phyloP scores from a whole-genome alignment of 1,284 basidiomycete species.

The Malassezia arunalokei region DNA sequence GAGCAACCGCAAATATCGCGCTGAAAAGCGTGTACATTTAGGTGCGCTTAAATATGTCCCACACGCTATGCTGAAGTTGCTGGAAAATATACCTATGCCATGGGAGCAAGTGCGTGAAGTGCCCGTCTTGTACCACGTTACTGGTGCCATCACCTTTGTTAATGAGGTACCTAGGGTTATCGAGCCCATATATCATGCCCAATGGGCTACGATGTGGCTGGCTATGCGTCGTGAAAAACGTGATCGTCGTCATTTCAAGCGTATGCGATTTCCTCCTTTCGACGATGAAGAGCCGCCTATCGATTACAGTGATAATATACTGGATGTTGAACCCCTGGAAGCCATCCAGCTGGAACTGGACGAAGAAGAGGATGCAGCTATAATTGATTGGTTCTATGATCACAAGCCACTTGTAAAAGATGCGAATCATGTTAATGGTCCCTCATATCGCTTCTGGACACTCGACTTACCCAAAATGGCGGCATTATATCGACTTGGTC shows the following conservation, averaged over 20 bases:
- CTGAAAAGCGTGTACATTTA: conserved; percentile 96
- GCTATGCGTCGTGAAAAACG: conserved; percentile 98
- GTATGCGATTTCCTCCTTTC: conserved; percentile 99
- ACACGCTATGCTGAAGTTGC: conserved; percentile 95
- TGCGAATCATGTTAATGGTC: conserved; percentile 66
- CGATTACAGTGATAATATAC: conserved; percentile 66
- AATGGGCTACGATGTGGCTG: conserved; percentile 99
- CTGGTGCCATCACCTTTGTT: conserved; percentile 99
- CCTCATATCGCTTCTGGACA: conserved; percentile 86
- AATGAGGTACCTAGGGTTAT: conserved; percentile 95
- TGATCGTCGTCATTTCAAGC: conserved; percentile 96
- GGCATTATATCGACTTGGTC: conserved; percentile 86
- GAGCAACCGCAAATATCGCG: conserved; percentile 59
- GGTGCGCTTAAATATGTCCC: conserved; percentile 98
- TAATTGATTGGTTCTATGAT: conserved; percentile 98
- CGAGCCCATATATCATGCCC: conserved; percentile 94
- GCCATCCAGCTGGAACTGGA: conserved; percentile 96
- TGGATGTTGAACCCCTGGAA: conserved; percentile 95
- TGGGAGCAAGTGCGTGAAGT: conserved; percentile 59
- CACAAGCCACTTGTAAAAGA: conserved; percentile 81
- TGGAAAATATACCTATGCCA: conserved; percentile 97
- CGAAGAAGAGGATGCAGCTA: conserved; percentile 80
- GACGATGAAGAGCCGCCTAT: conserved; percentile 80
- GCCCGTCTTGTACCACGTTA: conserved; percentile 57
- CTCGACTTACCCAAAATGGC: conserved; percentile 88